A percentile compares a stretch with the other conserved stretches of the same genome.
Evolutionary conservation across 208 protist genomes (phyloP).

Genomic region (Trypanosoma scelopori): DNA sequence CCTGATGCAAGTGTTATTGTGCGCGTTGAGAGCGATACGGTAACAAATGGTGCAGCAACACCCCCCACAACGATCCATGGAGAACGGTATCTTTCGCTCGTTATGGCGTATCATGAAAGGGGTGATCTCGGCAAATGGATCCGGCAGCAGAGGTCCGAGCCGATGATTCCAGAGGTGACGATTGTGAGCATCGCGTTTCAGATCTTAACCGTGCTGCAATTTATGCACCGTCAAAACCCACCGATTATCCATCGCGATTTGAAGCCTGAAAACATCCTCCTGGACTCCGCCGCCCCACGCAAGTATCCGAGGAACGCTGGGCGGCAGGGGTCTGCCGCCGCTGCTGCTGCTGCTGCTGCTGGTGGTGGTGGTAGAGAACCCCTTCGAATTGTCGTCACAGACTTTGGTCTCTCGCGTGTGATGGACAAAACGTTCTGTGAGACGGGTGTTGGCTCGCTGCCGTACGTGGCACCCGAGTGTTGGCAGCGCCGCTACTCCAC

Average conservation of each 20-base stretch:
- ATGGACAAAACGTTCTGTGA: constrained; percentile 75
- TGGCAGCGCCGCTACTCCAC: constrained; percentile 94
- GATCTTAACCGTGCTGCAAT: constrained; percentile 55
- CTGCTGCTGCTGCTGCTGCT: too few relatives aligned
- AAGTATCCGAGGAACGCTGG: background rate
- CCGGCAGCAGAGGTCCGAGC: constrained; percentile 38
- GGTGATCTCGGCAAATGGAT: constrained; percentile 59
- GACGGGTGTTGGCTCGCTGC: constrained; percentile 68
- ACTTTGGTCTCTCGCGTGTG: constrained; percentile 72
- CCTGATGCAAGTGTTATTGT: constrained; percentile 6
- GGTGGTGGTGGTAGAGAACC: constrained; percentile 28
- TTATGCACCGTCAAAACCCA: constrained; percentile 59
- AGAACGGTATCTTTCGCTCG: constrained; percentile 60
- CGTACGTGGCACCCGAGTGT: constrained; percentile 82
- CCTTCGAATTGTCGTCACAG: constrained; percentile 56
- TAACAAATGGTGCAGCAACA: background rate
- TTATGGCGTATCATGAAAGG: constrained; percentile 60
- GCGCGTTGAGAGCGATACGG: constrained; percentile 13
- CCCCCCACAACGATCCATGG: constrained; percentile 12
- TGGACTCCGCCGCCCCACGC: constrained; percentile 45
- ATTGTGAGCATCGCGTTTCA: constrained; percentile 69
- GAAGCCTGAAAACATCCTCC: constrained; percentile 88
- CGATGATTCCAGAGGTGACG: constrained; percentile 40
- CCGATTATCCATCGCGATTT: constrained; percentile 85
- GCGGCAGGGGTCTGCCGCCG: too few relatives aligned